phyloP scores from a whole-genome alignment of 1,139 yeast species.

The Pichia norvegensis region DNA sequence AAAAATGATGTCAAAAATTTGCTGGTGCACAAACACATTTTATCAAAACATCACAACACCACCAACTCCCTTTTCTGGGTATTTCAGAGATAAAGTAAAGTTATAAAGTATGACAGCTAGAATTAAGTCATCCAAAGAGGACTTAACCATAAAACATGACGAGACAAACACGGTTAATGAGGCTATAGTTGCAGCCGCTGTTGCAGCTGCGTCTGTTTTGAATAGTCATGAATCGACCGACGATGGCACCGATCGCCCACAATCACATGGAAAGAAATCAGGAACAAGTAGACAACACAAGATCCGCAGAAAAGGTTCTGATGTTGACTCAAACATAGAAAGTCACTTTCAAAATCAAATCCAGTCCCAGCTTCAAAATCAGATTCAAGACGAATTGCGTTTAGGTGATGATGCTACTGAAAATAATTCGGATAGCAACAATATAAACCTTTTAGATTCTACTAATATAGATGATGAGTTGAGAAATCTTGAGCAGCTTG shows the following conservation, averaged over 20 bases:
- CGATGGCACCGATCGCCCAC: background rate
- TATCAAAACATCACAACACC: conserved; percentile 20
- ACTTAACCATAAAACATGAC: background rate
- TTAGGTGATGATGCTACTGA: background rate
- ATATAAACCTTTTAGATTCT: conserved; percentile 7
- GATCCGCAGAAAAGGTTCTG: background rate
- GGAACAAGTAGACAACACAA: background rate
- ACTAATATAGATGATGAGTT: conserved; percentile 16
- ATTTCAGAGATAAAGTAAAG: background rate
- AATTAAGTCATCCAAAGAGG: background rate
- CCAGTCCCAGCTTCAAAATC: conserved; percentile 11
- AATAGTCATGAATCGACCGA: background rate
- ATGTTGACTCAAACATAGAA: background rate
- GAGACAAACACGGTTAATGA: background rate
- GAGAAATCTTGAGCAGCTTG: conserved; percentile 13
- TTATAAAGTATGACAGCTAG: background rate
- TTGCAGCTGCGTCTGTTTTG: background rate
- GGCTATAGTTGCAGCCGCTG: background rate
- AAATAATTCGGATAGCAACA: background rate
- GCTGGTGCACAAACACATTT: conserved; percentile 10
- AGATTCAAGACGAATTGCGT: conserved; percentile 6
- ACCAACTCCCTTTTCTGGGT: conserved; percentile 2
- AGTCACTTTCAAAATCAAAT: conserved; percentile 11
- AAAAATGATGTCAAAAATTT: background rate
- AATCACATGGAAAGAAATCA: background rate